These are phyloP conservation scores for Thamnidium elegans DNA, from an alignment of 192 early-diverging fungal species.

Conservation along the genomic window DNA sequence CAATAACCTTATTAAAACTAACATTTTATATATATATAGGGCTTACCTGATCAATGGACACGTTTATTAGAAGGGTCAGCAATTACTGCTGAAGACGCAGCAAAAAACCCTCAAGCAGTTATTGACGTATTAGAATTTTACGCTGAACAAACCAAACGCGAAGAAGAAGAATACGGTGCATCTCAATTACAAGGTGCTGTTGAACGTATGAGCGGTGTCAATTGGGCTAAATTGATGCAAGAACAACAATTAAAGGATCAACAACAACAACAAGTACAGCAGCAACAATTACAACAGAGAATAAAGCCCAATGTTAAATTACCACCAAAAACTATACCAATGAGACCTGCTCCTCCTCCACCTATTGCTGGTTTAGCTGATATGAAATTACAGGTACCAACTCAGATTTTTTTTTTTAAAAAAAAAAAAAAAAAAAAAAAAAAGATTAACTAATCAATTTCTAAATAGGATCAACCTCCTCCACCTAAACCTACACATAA, in stretches of 20 bases:
- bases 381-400: constrained; percentile 12
- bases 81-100: constrained; percentile 96
- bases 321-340: constrained; percentile 10
- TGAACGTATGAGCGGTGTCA: constrained; percentile 34
- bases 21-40: constrained; percentile 43
- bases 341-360: constrained; percentile 27
- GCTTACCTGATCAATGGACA: constrained; percentile 94
- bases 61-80: constrained; percentile 87
- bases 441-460: too few species aligned
- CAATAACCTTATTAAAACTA: neutral
- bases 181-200: constrained; percentile 23
- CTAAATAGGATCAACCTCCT: constrained; percentile 8
- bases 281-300: neutral
- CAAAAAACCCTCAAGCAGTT: constrained; percentile 98
- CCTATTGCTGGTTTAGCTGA: constrained; percentile 31
- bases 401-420: too few species aligned
- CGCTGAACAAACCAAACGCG: constrained; percentile 73
- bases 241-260: constrained; percentile 21
- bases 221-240: constrained; percentile 57
- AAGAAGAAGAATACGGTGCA: constrained; percentile 46
- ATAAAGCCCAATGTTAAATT: neutral
- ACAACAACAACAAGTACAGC: neutral
- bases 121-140: constrained; percentile 98
- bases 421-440: too few species aligned
- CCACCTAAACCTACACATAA: constrained; percentile 5